phyloP scores from a whole-genome alignment of 2,329 filamentous ascomycete genomes.

The Curvularia lunata region DNA sequence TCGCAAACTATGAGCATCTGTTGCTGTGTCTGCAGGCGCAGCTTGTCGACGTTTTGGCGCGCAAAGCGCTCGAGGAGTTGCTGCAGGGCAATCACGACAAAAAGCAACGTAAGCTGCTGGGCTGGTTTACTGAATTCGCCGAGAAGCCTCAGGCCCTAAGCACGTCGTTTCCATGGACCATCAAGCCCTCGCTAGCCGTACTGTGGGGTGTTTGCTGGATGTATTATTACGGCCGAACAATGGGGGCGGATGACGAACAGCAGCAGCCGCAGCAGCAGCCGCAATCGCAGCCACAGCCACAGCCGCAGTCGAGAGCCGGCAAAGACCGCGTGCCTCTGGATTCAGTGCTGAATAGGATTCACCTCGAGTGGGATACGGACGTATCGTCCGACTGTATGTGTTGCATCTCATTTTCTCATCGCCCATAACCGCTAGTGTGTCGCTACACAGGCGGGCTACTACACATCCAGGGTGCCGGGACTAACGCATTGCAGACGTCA shows the following conservation, averaged over 20 bases:
- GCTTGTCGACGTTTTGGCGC: slow-evolving; percentile 40
- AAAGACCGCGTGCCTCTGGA: slow-evolving; percentile 30
- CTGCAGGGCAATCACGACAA: slow-evolving; percentile 41
- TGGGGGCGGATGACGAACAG: slow-evolving; percentile 7
- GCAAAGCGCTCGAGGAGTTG: slow-evolving; percentile 40
- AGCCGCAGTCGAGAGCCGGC: background rate
- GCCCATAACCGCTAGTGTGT: slow-evolving; percentile 2
- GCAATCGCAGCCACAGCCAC: too few species aligned
- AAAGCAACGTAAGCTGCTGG: slow-evolving; percentile 41
- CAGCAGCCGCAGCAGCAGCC: background rate
- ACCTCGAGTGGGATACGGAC: slow-evolving; percentile 36
- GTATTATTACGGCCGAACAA: slow-evolving; percentile 38
- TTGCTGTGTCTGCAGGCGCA: slow-evolving; percentile 49
- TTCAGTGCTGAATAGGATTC: slow-evolving; percentile 37
- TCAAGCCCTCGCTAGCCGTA: slow-evolving; percentile 52
- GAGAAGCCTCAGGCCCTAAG: slow-evolving; percentile 49
- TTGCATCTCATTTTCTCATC: slow-evolving; percentile 20
- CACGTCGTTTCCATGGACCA: slow-evolving; percentile 53
- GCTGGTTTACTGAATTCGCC: slow-evolving; percentile 52
- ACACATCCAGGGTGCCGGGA: background rate
- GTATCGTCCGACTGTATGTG: slow-evolving; percentile 46
- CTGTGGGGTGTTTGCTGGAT: slow-evolving; percentile 55
- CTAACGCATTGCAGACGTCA: slow-evolving; percentile 37
- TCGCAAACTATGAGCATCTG: slow-evolving; percentile 54
- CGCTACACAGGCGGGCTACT: slow-evolving; percentile 2